Percentiles rank a stretch among this genome's conserved stretches.
phyloP scores from a whole-genome alignment of 768 basidiomycete genomes.

The Suillus discolor region DNA sequence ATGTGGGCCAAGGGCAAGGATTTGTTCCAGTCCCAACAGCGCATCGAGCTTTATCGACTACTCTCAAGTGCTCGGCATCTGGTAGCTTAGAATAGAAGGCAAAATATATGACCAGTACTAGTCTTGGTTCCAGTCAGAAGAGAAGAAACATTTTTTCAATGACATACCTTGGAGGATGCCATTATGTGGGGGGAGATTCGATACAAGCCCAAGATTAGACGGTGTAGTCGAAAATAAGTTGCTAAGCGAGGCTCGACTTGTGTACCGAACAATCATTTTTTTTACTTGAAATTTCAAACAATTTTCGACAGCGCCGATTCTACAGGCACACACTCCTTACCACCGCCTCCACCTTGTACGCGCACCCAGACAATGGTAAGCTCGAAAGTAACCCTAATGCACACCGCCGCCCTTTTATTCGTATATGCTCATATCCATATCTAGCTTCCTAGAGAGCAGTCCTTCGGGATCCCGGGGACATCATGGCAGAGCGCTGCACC shows the following conservation, averaged over 20 bases:
- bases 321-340: background rate
- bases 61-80: conserved; percentile 14
- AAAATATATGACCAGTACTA: conserved; percentile 34
- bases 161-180: conserved; percentile 22
- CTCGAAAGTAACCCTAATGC: conserved; percentile 2
- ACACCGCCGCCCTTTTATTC: conserved; percentile 5
- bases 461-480: background rate
- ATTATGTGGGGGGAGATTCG: background rate
- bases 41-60: conserved; percentile 9
- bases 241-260: background rate
- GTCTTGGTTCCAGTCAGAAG: conserved; percentile 13
- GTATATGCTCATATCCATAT: conserved; percentile 3
- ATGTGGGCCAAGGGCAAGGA: background rate
- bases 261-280: background rate
- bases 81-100: conserved; percentile 25
- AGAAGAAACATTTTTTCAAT: no score
- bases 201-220: background rate
- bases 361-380: background rate
- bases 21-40: background rate
- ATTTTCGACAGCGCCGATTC: background rate
- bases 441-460: background rate
- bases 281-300: background rate
- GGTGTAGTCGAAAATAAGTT: background rate
- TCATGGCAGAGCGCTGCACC: background rate
- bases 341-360: no score